Evolutionary conservation across 495 filamentous ascomycete species (phyloP).

Genomic region (Hypoxylon trugodes): DNA sequence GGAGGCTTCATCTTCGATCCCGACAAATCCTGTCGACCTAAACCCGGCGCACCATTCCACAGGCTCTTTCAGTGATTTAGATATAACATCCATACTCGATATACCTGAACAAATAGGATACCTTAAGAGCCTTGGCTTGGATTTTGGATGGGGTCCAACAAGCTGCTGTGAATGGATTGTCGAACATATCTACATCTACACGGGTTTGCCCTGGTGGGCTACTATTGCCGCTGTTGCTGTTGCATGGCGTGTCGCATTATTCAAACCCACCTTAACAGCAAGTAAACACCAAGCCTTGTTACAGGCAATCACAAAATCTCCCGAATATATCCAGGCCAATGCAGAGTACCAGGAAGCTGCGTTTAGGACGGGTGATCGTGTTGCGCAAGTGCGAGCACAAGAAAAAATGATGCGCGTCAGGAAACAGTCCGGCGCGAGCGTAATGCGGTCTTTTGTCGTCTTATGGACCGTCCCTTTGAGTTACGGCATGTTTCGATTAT

Average conservation of each 20-base stretch:
- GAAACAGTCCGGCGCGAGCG: conserved; percentile 60
- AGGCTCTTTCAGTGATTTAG: conserved; percentile 42
- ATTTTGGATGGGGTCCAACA: conserved; percentile 84
- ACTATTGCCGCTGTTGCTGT: conserved; percentile 72
- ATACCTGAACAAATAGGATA: conserved; percentile 82
- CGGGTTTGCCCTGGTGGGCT: conserved; percentile 81
- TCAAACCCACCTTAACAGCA: conserved; percentile 69
- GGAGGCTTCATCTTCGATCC: background rate
- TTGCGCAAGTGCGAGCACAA: conserved; percentile 50
- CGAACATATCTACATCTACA: conserved; percentile 81
- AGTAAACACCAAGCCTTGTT: conserved; percentile 67
- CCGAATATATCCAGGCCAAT: conserved; percentile 60
- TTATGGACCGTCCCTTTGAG: conserved; percentile 74
- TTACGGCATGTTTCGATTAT: conserved; percentile 80
- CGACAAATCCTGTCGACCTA: conserved; percentile 3
- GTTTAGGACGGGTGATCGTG: conserved; percentile 48
- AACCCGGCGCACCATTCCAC: background rate
- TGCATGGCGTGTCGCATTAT: conserved; percentile 67
- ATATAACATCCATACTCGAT: conserved; percentile 54
- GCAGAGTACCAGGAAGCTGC: conserved; percentile 57
- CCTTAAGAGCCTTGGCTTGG: conserved; percentile 80
- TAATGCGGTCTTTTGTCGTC: conserved; percentile 63
- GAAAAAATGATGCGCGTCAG: conserved; percentile 60
- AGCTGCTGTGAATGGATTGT: conserved; percentile 73
- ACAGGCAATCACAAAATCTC: conserved; percentile 56